These are phyloP conservation scores for Lepidium campestre DNA, from an alignment of 441 rosid genomes.

Conservation along the genomic window DNA sequence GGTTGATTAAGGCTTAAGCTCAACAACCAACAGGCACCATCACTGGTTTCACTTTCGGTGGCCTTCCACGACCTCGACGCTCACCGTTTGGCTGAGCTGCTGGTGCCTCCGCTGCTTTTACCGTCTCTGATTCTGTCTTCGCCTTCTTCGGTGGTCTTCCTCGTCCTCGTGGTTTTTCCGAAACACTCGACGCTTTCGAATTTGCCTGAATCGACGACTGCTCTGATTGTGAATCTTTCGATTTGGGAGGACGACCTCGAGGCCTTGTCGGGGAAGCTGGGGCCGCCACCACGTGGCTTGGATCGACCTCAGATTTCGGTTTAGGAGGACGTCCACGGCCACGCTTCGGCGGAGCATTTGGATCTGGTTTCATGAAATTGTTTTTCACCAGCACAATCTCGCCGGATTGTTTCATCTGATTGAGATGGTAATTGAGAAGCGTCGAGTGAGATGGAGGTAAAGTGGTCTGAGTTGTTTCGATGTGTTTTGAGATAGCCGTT, in stretches of 20 bases:
- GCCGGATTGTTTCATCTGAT: conserved; percentile 53
- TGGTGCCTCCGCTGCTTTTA: conserved; percentile 7
- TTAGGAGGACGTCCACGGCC: conserved; percentile 90
- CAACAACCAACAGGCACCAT: conserved; percentile 17
- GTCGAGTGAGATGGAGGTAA: conserved; percentile 56
- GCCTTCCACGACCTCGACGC: conserved; percentile 75
- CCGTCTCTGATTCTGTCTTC: conserved; percentile 23
- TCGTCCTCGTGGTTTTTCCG: conserved; percentile 64
- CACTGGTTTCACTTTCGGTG: conserved; percentile 50
- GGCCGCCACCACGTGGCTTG: conserved; percentile 22
- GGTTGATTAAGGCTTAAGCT: background rate
- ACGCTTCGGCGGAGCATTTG: conserved; percentile 58
- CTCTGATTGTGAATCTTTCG: conserved; percentile 40
- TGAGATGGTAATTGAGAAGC: conserved; percentile 53
- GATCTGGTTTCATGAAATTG: conserved; percentile 64
- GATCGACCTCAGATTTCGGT: conserved; percentile 28
- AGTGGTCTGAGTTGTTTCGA: conserved; percentile 44
- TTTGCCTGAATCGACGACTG: conserved; percentile 13
- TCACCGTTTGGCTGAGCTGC: conserved; percentile 21
- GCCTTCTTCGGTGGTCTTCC: conserved; percentile 73
- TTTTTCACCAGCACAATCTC: conserved; percentile 51
- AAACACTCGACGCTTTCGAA: conserved; percentile 14
- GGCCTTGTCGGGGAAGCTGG: conserved; percentile 40
- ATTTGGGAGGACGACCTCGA: conserved; percentile 70
- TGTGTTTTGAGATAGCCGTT: conserved; percentile 47